Evolutionary conservation across 768 basidiomycete genomes (phyloP).

Genomic region (Kwoniella botswanensis): DNA sequence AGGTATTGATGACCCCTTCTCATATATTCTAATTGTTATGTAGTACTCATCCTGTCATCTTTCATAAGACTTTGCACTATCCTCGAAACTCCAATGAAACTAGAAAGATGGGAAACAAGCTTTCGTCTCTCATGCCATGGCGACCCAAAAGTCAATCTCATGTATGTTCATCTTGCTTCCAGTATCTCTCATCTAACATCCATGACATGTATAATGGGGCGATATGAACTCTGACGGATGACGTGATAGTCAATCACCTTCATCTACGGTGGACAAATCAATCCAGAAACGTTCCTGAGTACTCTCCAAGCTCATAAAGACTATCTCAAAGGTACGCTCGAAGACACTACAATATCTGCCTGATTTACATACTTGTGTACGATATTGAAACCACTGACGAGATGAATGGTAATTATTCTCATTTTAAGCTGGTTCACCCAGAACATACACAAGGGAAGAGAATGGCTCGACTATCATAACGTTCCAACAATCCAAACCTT

Average conservation of each 20-base stretch:
- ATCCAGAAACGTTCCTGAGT: not conserved
- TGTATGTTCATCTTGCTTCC: not conserved
- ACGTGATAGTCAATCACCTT: not conserved
- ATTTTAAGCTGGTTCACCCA: not conserved
- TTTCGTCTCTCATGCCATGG: not conserved
- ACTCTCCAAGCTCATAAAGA: not conserved
- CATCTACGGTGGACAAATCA: not conserved
- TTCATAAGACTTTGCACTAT: not conserved
- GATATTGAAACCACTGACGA: not conserved
- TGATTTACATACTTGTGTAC: not conserved
- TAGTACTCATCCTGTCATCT: too few species aligned
- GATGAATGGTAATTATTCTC: not conserved
- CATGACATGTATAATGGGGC: not conserved
- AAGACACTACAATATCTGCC: too few species aligned
- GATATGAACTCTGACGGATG: not conserved
- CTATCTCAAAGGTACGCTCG: not conserved
- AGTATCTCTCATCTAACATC: not conserved
- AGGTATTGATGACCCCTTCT: too few species aligned
- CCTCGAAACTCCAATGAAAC: not conserved
- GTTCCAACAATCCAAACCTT: not conserved
- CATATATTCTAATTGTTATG: too few species aligned
- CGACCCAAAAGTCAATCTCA: not conserved
- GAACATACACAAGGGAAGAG: not conserved
- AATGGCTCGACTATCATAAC: not conserved
- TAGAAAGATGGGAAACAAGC: not conserved